Evolutionary conservation across 352 stramenopile genomes (phyloP).

Genomic region (Globisporangium solare): DNA sequence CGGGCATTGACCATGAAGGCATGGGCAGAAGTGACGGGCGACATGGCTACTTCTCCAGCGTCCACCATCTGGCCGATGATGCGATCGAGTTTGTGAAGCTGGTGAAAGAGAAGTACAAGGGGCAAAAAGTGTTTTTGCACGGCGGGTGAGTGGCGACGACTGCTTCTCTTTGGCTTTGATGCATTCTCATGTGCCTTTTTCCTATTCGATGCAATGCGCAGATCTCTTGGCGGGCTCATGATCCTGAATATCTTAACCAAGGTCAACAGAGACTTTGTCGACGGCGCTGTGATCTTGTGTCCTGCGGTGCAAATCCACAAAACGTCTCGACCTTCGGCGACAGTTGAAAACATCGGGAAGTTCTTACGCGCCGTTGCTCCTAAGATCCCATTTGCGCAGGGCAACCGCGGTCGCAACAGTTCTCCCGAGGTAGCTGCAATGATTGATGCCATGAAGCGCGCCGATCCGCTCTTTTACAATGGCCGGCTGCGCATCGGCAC

Average conservation of each 20-base stretch:
- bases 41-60: slow-evolving; percentile 71
- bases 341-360: slow-evolving; percentile 44
- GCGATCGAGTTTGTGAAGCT: slow-evolving; percentile 57
- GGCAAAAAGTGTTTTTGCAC: slow-evolving; percentile 66
- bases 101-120: slow-evolving; percentile 53
- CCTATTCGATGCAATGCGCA: slow-evolving; percentile 18
- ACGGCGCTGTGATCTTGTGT: slow-evolving; percentile 68
- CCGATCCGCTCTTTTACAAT: slow-evolving; percentile 71
- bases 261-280: slow-evolving; percentile 38
- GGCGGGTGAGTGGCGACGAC: slow-evolving; percentile 35
- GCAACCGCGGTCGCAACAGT: slow-evolving; percentile 58
- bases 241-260: slow-evolving; percentile 56
- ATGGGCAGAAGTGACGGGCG: slow-evolving; percentile 72
- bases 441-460: slow-evolving; percentile 46
- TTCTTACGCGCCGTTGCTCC: slow-evolving; percentile 50
- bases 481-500: slow-evolving; percentile 71
- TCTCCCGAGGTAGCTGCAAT: slow-evolving; percentile 50
- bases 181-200: background rate
- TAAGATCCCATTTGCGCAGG: slow-evolving; percentile 58
- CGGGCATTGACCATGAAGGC: slow-evolving; percentile 62
- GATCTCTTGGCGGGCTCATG: slow-evolving; percentile 66
- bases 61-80: slow-evolving; percentile 57
- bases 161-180: too few relatives aligned
- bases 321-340: slow-evolving; percentile 35
- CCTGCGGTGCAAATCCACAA: slow-evolving; percentile 66